Conservation (phyloP, 83 land plant species). For the Diphasiastrum complanatum region DNA sequence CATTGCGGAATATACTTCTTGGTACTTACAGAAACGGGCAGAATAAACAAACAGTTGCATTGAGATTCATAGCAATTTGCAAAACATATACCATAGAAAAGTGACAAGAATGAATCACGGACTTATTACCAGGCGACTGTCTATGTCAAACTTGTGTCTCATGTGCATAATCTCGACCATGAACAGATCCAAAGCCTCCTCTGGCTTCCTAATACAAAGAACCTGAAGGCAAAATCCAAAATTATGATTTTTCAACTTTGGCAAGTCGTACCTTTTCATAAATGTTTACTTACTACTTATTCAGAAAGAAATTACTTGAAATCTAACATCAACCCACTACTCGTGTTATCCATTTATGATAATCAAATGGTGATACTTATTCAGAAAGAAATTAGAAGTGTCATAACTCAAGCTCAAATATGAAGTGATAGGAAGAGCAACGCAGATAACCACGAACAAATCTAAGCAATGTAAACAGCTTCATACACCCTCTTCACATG, state of each 20-base stretch:
- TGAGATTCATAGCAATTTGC: background rate
- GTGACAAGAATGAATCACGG: background rate
- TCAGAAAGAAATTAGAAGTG: too few relatives aligned
- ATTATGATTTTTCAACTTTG: background rate
- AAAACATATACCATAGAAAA: background rate
- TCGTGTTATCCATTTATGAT: too few relatives aligned
- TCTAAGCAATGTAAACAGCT: too few relatives aligned
- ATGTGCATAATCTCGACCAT: slow-evolving; percentile 99
- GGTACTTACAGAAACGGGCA: too few relatives aligned
- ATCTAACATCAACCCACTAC: slow-evolving; percentile 1
- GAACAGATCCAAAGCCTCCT: slow-evolving; percentile 85
- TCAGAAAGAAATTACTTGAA: background rate
- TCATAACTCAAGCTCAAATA: too few relatives aligned
- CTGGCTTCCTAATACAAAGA: slow-evolving; percentile 85
- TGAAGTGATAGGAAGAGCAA: too few relatives aligned
- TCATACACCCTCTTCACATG: too few relatives aligned
- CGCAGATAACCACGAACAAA: too few relatives aligned
- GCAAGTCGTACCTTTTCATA: too few relatives aligned
- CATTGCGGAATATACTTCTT: too few relatives aligned
- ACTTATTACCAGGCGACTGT: slow-evolving; percentile 86
- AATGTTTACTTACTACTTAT: too few relatives aligned
- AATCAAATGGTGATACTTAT: too few relatives aligned
- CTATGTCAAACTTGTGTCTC: slow-evolving; percentile 95
- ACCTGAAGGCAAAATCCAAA: slow-evolving; percentile 59
- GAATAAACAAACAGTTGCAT: background rate